Percentiles rank a stretch among this genome's conserved stretches.
Evolutionary conservation across 192 early-diverging fungal genomes (phyloP).

Genomic region (Globomyces pollinis-pini): DNA sequence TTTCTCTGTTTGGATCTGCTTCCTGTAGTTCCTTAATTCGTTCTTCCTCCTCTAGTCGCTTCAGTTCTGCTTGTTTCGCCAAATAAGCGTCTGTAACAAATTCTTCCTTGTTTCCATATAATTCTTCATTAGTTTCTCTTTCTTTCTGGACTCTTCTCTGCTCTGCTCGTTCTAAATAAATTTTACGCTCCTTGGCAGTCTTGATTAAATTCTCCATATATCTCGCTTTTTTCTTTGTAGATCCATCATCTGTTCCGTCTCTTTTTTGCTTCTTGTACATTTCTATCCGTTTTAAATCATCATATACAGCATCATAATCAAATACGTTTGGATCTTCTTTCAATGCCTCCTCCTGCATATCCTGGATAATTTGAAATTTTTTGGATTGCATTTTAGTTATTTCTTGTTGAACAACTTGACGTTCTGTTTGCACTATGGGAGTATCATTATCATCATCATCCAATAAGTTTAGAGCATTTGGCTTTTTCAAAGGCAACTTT

Average conservation of each 20-base stretch:
- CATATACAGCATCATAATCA: conserved; percentile 74
- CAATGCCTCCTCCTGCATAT: conserved; percentile 54
- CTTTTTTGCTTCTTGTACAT: conserved; percentile 36
- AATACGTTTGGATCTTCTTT: conserved; percentile 63
- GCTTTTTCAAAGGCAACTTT: neutral
- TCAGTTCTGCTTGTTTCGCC: conserved; percentile 56
- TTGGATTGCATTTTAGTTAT: neutral
- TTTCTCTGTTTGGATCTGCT: conserved; percentile 38
- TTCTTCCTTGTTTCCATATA: conserved; percentile 68
- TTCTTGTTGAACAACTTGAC: neutral
- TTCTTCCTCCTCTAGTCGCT: conserved; percentile 52
- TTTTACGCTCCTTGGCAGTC: conserved; percentile 60
- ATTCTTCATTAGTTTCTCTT: conserved; percentile 61
- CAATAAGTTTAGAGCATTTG: neutral
- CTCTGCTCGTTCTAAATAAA: conserved; percentile 59
- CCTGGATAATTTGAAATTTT: too few relatives aligned
- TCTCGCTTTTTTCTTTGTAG: conserved; percentile 43
- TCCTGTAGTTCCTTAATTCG: conserved; percentile 35
- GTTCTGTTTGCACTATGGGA: neutral
- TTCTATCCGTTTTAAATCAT: conserved; percentile 58
- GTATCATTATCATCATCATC: neutral
- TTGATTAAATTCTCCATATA: conserved; percentile 58
- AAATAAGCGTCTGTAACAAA: conserved; percentile 72
- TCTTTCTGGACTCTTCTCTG: conserved; percentile 64
- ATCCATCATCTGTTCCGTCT: conserved; percentile 42